These are phyloP conservation scores for Penicillium bovifimosum DNA, from an alignment of 495 filamentous ascomycete species.

Conservation along the genomic window DNA sequence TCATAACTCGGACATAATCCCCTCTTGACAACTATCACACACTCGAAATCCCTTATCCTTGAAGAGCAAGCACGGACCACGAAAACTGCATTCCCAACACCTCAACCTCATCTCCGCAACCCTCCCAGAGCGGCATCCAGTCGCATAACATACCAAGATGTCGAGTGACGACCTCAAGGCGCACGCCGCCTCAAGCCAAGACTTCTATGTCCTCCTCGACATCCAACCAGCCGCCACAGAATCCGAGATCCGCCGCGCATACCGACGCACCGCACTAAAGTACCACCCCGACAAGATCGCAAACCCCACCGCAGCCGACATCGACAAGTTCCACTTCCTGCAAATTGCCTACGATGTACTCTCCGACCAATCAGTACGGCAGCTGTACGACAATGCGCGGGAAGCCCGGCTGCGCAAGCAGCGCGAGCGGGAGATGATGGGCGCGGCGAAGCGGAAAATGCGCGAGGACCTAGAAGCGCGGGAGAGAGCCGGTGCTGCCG, in stretches of 20 bases:
- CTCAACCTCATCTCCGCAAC: neutral
- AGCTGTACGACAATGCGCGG: constrained; percentile 65
- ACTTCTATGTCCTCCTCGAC: constrained; percentile 81
- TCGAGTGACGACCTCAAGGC: constrained; percentile 50
- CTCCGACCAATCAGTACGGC: constrained; percentile 52
- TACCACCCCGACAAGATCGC: constrained; percentile 84
- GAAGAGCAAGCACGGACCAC: neutral
- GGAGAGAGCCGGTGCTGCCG: constrained; percentile 43
- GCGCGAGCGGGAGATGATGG: constrained; percentile 60
- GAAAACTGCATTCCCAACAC: neutral
- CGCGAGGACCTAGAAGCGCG: constrained; percentile 67
- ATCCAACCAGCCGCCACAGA: constrained; percentile 58
- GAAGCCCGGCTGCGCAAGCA: constrained; percentile 55
- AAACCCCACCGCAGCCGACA: constrained; percentile 49
- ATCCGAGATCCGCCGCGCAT: constrained; percentile 76
- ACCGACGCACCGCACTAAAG: constrained; percentile 80
- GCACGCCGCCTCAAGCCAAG: constrained; percentile 55
- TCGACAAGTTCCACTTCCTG: constrained; percentile 70
- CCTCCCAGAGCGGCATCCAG: neutral
- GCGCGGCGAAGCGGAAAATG: constrained; percentile 64
- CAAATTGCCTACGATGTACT: constrained; percentile 69
- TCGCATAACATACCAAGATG: constrained; percentile 21
- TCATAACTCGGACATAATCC: neutral
- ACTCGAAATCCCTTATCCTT: neutral
- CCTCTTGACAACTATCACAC: neutral